Conservation (phyloP, 2,329 filamentous ascomycete species). For the Ophiocordyceps australis region DNA sequence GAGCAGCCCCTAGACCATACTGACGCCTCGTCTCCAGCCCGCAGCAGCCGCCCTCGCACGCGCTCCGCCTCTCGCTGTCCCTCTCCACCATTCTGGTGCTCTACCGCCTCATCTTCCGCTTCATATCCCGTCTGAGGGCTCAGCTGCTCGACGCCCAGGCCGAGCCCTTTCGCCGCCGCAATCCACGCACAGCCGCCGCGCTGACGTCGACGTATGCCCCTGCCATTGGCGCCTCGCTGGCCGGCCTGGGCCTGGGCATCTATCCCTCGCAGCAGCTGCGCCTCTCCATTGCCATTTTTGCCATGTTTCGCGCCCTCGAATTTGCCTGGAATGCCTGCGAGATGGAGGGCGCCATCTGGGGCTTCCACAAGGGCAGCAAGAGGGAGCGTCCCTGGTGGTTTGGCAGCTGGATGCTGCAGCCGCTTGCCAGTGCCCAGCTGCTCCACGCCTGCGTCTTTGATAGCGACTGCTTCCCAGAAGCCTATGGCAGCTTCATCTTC, state of each 20-base stretch:
- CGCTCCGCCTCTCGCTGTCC: slow-evolving; percentile 63
- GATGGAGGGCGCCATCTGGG: slow-evolving; percentile 51
- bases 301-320: slow-evolving; percentile 65
- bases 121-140: slow-evolving; percentile 62
- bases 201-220: slow-evolving; percentile 75
- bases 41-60: too few species aligned
- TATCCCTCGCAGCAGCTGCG: slow-evolving; percentile 49
- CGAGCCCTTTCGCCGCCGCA: slow-evolving; percentile 62
- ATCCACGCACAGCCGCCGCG: slow-evolving; percentile 55
- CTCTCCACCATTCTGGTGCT: slow-evolving; percentile 74
- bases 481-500: slow-evolving; percentile 32
- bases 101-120: slow-evolving; percentile 78
- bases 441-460: slow-evolving; percentile 64
- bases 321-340: slow-evolving; percentile 75
- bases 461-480: slow-evolving; percentile 48
- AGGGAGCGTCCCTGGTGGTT: slow-evolving; percentile 64
- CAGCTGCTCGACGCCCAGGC: slow-evolving; percentile 70
- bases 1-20: slow-evolving; percentile 35
- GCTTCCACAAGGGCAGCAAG: slow-evolving; percentile 30
- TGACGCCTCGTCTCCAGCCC: too few species aligned
- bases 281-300: slow-evolving; percentile 65
- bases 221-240: slow-evolving; percentile 75
- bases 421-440: slow-evolving; percentile 57
- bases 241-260: slow-evolving; percentile 66
- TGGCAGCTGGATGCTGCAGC: slow-evolving; percentile 69